phyloP scores from a whole-genome alignment of 2,329 filamentous ascomycete genomes.

The Didymella keratinophila region DNA sequence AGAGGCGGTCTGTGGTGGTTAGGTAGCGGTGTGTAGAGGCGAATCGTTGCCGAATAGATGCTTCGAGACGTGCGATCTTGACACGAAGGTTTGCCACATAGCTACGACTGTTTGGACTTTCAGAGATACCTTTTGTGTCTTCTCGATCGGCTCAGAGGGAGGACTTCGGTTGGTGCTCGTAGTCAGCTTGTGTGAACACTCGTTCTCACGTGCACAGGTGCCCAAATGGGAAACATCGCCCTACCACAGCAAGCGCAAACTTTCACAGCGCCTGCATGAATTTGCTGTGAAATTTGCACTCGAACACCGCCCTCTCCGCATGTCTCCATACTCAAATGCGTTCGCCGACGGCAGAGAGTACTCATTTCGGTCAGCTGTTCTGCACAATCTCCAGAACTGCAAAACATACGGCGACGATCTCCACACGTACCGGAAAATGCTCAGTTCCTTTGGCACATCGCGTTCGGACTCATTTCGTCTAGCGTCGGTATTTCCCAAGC shows the following conservation, averaged over 20 bases:
- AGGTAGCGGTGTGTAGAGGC: conserved; percentile 17
- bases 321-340: background rate
- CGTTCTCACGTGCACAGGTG: conserved; percentile 17
- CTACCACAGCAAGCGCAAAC: background rate
- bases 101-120: background rate
- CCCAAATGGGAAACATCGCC: background rate
- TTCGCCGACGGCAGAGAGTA: conserved; percentile 4
- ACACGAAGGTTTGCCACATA: background rate
- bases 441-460: conserved; percentile 9
- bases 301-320: background rate
- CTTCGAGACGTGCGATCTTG: background rate
- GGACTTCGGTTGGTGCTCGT: background rate
- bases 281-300: background rate
- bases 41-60: conserved; percentile 12
- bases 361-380: conserved; percentile 7
- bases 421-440: conserved; percentile 20
- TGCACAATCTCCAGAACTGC: conserved; percentile 4
- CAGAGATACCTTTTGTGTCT: background rate
- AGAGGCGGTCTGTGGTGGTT: conserved; percentile 16
- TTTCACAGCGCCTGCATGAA: conserved; percentile 10
- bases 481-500: conserved; percentile 8
- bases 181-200: conserved; percentile 8
- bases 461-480: conserved; percentile 5
- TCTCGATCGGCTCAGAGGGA: background rate
- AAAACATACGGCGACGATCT: conserved; percentile 17